phyloP scores from a whole-genome alignment of 345 rosid species.

The Salix brachista region DNA sequence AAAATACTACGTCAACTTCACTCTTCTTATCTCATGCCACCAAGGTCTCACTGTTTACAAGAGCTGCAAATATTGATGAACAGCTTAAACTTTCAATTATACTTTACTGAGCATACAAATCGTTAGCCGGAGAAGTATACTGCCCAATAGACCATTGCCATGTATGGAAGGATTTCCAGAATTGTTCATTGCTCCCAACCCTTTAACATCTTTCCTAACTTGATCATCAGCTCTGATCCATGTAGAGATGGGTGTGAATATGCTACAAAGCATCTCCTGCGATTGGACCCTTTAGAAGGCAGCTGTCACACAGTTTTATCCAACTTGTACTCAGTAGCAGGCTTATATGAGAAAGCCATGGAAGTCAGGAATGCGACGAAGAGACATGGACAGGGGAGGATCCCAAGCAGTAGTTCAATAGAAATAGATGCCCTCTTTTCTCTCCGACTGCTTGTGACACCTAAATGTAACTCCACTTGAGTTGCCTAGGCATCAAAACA shows the following conservation, averaged over 20 bases:
- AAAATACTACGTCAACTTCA: not conserved
- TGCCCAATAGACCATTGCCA: not conserved
- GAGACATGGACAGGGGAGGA: constrained; percentile 3
- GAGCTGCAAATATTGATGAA: not conserved
- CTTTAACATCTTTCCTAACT: constrained; percentile 79
- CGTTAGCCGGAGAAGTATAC: not conserved
- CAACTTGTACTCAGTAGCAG: constrained; percentile 9
- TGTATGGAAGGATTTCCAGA: not conserved
- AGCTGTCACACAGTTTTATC: constrained; percentile 7
- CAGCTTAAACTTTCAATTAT: constrained; percentile 1
- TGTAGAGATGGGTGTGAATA: not conserved
- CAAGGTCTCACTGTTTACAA: not conserved
- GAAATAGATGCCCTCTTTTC: not conserved
- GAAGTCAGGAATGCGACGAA: not conserved
- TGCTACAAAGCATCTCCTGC: constrained; percentile 10
- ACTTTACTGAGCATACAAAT: not conserved
- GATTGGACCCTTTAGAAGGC: constrained; percentile 8
- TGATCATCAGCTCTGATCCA: constrained; percentile 57
- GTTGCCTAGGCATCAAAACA: not conserved
- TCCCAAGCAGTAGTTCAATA: not conserved
- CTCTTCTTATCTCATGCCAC: not conserved
- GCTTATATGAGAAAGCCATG: constrained; percentile 9
- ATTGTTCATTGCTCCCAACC: constrained; percentile 62
- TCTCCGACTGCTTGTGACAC: not conserved
- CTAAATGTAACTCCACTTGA: not conserved